Percentiles rank a stretch among this genome's conserved stretches.
Evolutionary conservation across 495 filamentous ascomycete species (phyloP).

Genomic region (Xylaria castorea): DNA sequence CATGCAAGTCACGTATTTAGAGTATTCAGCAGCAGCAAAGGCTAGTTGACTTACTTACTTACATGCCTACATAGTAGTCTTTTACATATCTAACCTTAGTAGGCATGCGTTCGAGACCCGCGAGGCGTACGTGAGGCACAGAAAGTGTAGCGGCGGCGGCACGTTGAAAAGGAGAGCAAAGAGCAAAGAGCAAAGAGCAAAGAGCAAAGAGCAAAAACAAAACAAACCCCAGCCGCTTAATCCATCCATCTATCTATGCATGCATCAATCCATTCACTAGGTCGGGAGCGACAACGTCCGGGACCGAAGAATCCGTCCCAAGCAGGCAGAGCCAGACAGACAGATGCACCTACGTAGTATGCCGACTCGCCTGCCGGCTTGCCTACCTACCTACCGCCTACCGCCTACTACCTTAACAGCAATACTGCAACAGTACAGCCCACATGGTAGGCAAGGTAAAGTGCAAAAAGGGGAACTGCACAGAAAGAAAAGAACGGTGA

Average conservation of each 20-base stretch:
- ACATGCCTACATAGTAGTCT: background rate
- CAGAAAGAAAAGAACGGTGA: conserved; percentile 14
- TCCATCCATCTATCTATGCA: background rate
- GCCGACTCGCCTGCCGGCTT: background rate
- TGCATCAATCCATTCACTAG: background rate
- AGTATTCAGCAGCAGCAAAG: background rate
- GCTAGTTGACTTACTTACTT: background rate
- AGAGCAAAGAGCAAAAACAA: background rate
- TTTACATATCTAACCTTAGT: background rate
- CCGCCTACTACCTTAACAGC: background rate
- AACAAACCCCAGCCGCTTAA: background rate
- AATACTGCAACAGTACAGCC: conserved; percentile 5
- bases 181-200: background rate
- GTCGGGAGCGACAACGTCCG: background rate
- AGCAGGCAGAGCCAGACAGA: background rate
- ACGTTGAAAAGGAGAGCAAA: background rate
- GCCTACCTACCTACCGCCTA: background rate
- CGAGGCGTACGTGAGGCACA: background rate
- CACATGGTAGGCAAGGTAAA: background rate
- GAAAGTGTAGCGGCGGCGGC: background rate
- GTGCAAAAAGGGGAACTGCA: background rate
- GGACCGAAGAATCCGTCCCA: conserved; percentile 4
- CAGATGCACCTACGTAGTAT: background rate
- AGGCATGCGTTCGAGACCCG: background rate
- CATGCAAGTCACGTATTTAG: background rate